phyloP scores from a whole-genome alignment of 768 basidiomycete species.

The Lepiota brunneoincarnata region DNA sequence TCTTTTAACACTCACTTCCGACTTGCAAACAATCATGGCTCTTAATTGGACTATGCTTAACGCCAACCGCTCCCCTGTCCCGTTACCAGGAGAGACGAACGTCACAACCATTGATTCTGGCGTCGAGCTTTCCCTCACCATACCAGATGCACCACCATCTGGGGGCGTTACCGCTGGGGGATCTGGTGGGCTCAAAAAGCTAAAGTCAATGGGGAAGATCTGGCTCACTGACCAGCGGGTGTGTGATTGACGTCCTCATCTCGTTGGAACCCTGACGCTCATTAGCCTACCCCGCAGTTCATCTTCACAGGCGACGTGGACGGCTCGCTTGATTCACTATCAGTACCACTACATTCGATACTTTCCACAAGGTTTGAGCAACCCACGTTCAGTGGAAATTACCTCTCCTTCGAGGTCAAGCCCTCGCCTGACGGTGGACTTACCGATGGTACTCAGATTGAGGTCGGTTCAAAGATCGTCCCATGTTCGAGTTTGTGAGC shows the following conservation, averaged over 20 bases:
- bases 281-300: conserved; percentile 39
- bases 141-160: conserved; percentile 53
- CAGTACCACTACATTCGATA: conserved; percentile 62
- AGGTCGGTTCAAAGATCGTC: conserved; percentile 67
- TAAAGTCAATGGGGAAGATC: conserved; percentile 56
- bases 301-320: conserved; percentile 49
- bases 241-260: conserved; percentile 20
- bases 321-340: conserved; percentile 42
- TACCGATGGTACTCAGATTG: conserved; percentile 57
- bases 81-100: conserved; percentile 59
- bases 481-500: conserved; percentile 73
- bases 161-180: conserved; percentile 43
- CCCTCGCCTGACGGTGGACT: conserved; percentile 70
- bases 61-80: conserved; percentile 55
- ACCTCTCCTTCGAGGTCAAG: conserved; percentile 60
- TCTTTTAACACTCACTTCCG: conserved; percentile 12
- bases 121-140: conserved; percentile 53
- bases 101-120: conserved; percentile 55
- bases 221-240: conserved; percentile 77
- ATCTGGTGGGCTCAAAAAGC: conserved; percentile 51
- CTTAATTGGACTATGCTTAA: conserved; percentile 77
- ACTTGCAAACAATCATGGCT: conserved; percentile 46
- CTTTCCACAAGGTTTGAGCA: conserved; percentile 73
- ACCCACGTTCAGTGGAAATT: conserved; percentile 70
- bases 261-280: background rate